Evolutionary conservation across 139 green algal genomes (phyloP), one percentile per base, ranked within the genome.

Genomic region (Ettlia oleoabundans): DNA sequence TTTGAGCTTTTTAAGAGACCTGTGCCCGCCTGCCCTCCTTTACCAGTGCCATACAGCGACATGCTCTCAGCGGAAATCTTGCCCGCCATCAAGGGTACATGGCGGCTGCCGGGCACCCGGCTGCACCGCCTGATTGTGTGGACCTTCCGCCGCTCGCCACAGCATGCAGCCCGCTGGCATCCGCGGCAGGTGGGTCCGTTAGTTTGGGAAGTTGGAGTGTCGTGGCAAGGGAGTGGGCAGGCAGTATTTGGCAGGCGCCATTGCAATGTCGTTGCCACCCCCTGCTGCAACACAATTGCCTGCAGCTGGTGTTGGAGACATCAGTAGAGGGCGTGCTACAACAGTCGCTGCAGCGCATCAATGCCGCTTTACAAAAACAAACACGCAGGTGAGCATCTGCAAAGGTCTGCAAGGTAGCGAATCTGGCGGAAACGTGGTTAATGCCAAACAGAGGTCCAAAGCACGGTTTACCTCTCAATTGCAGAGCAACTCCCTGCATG

Each of bases 131-230:
- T 74, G 77, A 64, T 30, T 32, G n/a, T 85, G 5, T 79, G 64
- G 37, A 85, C 81, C 0, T 79, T 85, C 71, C 28, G 70, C 47
- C 35, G 81, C 19, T 42, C 26, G 41, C 18, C 38, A 7, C 35
- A 53, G 4, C 52, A 74, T 8, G 66, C 47, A 7, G 51, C 58
- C 24, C 53, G 32, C 3, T 85, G 81, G 81, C 24, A 30, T 28
- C 81, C 81, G 19, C 71, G 74, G 1, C 52, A 78, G 71, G 71
- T 78, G 71, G 21, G 71, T n/a, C n/a, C n/a, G n/a, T n/a, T n/a
- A n/a, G n/a, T n/a, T n/a, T n/a, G n/a, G n/a, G n/a, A n/a, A n/a
- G n/a, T n/a, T n/a, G n/a, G n/a, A n/a, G n/a, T n/a, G n/a, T n/a
- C n/a, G n/a, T n/a, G n/a, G n/a, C n/a, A n/a, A n/a, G n/a, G n/a